Evolutionary conservation across 2,329 filamentous ascomycete species (phyloP).

Genomic region (Monilinia aucupariae): DNA sequence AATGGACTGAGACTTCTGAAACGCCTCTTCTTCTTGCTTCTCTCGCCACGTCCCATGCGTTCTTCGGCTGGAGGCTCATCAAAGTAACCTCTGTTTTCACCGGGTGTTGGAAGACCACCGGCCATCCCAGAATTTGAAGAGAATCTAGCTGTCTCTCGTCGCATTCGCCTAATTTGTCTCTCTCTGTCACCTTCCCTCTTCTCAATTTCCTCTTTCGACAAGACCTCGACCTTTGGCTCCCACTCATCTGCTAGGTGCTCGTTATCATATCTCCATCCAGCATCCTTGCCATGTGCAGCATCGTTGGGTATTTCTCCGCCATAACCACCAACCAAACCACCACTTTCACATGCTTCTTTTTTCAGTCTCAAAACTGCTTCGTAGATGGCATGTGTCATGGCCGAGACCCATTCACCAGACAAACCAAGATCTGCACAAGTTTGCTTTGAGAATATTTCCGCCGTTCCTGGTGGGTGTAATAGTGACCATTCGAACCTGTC

Average conservation of each 20-base stretch:
- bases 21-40: slow-evolving; percentile 90
- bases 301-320: slow-evolving; percentile 79
- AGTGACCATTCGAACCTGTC: slow-evolving; percentile 99
- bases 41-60: slow-evolving; percentile 83
- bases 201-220: slow-evolving; percentile 96
- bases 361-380: slow-evolving; percentile 88
- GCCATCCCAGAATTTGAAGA: slow-evolving; percentile 79
- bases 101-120: slow-evolving; percentile 61
- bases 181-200: slow-evolving; percentile 93
- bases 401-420: slow-evolving; percentile 86
- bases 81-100: slow-evolving; percentile 41
- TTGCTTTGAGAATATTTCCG: slow-evolving; percentile 85
- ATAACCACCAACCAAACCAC: slow-evolving; percentile 73
- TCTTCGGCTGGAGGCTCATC: slow-evolving; percentile 58
- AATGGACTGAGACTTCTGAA: slow-evolving; percentile 84
- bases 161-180: slow-evolving; percentile 76
- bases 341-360: slow-evolving; percentile 93
- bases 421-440: slow-evolving; percentile 91
- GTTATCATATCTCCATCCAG: slow-evolving; percentile 92
- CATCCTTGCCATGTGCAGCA: slow-evolving; percentile 72
- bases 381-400: slow-evolving; percentile 94
- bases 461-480: slow-evolving; percentile 82
- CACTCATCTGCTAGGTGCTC: slow-evolving; percentile 81
- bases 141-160: slow-evolving; percentile 88
- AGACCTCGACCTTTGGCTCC: slow-evolving; percentile 73